Evolutionary conservation across 1,284 basidiomycete genomes (phyloP), one percentile per base, ranked within the genome.

Genomic region (Cerrena zonata): DNA sequence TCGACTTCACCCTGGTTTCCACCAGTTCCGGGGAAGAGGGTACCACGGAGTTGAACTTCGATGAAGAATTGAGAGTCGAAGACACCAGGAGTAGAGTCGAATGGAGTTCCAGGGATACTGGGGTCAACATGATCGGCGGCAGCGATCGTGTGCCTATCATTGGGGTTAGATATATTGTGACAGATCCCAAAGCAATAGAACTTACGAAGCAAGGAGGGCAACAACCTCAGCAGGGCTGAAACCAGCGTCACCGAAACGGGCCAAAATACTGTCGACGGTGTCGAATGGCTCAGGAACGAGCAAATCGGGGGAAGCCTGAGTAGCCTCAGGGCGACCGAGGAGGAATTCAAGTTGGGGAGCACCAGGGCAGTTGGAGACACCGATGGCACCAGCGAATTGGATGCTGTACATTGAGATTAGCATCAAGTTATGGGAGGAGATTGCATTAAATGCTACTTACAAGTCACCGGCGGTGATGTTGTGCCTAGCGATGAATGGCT

Each of bases 1-100:
- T 58, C 49, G 19, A 57, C 61, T 51, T 66, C 63, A 23, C 67
- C 67, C 26, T 53, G 50, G 51, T 63, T 53, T 12, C 52, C 50
- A n/a, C 57, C 61, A 19, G 54, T 61, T 12, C 49, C 66, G 10
- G 68, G 66, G 62, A 67, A 69, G 2, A 46, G 41, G 0, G 59
- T 64, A 24, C 70, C 70, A 37, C 61, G 56, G 24, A 74, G 64
- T 50, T 67, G 62, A 24, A 67, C 65, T 57, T 72, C 69, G 45
- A 72, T 57, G 58, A 70, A 73, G 61, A 73, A 67, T 56, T 74
- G 71, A 11, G 68, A 61, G 54, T 74, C 71, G 52, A 73, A 71
- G 26, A 61, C 51, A 19, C 42, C 49, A 7, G 66, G 64, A 11
- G 66, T 68, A 24, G 63, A 65, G 53, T 67, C 64, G 57, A 67